Conservation (phyloP, 1,284 basidiomycete species). For the Xerocomus amazonicus region DNA sequence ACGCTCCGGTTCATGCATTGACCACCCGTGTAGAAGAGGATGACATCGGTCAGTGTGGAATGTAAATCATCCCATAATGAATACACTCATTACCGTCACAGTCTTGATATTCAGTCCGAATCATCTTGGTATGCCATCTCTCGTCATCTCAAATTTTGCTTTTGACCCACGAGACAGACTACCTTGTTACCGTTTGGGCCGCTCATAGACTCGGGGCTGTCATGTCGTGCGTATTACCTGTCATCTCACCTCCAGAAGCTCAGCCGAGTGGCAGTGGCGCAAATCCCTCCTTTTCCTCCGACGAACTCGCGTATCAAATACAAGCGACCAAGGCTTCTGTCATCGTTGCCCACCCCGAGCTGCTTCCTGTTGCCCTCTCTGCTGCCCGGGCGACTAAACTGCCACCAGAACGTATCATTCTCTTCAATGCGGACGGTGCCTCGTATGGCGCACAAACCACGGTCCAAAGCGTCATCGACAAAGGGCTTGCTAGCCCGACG, state of each 20-base stretch:
- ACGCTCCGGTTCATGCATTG: background rate
- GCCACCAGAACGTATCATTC: slow-evolving; percentile 49
- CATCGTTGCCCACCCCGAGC: slow-evolving; percentile 47
- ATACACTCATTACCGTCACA: slow-evolving; percentile 25
- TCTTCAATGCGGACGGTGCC: slow-evolving; percentile 41
- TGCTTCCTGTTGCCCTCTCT: slow-evolving; percentile 40
- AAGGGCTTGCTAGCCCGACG: slow-evolving; percentile 44
- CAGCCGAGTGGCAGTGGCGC: slow-evolving; percentile 38
- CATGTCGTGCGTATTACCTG: slow-evolving; percentile 47
- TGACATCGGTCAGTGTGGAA: slow-evolving; percentile 35
- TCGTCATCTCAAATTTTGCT: background rate
- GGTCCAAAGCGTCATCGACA: slow-evolving; percentile 52
- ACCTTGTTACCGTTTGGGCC: slow-evolving; percentile 72
- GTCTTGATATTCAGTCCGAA: slow-evolving; percentile 70
- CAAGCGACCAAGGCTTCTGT: slow-evolving; percentile 43
- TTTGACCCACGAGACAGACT: slow-evolving; percentile 46
- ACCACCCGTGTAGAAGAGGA: slow-evolving; percentile 37
- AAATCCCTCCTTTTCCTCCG: slow-evolving; percentile 53
- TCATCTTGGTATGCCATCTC: slow-evolving; percentile 47
- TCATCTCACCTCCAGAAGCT: slow-evolving; percentile 9
- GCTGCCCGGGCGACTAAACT: slow-evolving; percentile 52
- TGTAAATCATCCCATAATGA: background rate
- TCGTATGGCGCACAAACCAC: slow-evolving; percentile 29
- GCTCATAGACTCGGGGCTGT: slow-evolving; percentile 68
- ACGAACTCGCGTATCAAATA: slow-evolving; percentile 51